Evolutionary conservation across 768 basidiomycete genomes (phyloP), one percentile per base, ranked within the genome.

Genomic region (Amylocystis lapponica): DNA sequence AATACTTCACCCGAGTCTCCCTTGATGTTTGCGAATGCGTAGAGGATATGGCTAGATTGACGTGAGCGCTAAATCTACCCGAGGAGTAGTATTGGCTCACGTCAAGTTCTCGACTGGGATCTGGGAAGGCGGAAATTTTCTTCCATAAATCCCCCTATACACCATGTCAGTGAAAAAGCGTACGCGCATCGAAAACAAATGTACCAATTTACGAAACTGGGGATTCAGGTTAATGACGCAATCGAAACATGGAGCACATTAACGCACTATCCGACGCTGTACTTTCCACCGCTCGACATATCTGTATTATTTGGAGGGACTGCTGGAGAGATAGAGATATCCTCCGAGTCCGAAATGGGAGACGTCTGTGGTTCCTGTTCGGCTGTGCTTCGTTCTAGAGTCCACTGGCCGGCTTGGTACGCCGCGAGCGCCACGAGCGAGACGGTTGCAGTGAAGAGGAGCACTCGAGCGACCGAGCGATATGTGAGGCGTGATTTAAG

Each of bases 21-120:
- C 52, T 76, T 80, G 53, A 98, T 64, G 53, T 98, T 89, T 16
- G 90, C 96, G 54, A 98, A 98, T 2, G 93, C 89, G 58, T 94
- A 92, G 27, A 93, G 79, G 53, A 95, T 79, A 62, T 95, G 93
- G 20, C 86, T 89, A 32, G 26, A 22, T 14, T 13, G 1, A 11
- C 17, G 29, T 12, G 27, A 31, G 31, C 30, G 19, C 20, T 32
- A 25, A 12, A 50, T 14, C 33, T 33, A 22, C 25, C 13, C 45
- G 16, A 42, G 25, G 27, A 40, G 36, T 27, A 27, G 10, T 29
- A 16, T 27, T 5, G 27, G 67, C 81, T 50, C 65, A 88, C 86
- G 95, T 97, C 53, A 99, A 76, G 59, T 94, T 83, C 16, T 86
- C 63, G 3, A 65, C 76, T 10, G 94, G 96, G 48, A 97, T 91